Evolutionary conservation across 2,329 filamentous ascomycete genomes (phyloP).

Genomic region (Periconia sp.): DNA sequence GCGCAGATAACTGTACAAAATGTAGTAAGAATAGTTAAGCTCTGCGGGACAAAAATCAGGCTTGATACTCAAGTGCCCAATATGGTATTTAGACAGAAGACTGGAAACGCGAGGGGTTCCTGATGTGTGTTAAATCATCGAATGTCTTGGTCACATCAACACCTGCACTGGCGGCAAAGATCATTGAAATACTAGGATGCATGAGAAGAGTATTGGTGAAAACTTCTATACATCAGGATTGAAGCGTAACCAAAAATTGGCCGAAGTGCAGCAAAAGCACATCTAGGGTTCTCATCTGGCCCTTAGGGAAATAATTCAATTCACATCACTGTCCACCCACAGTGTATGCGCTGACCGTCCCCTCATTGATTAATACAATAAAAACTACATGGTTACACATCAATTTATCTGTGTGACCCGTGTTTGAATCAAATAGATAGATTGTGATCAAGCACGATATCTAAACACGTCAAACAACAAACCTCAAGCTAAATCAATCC

Average conservation of each 20-base stretch:
- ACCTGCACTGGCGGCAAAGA: slow-evolving; percentile 59
- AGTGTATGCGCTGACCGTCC: slow-evolving; percentile 10
- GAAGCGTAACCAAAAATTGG: slow-evolving; percentile 15
- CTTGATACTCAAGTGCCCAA: slow-evolving; percentile 55
- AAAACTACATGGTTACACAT: not conserved
- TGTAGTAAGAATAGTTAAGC: slow-evolving; percentile 50
- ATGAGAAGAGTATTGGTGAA: slow-evolving; percentile 56
- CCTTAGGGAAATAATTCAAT: slow-evolving; percentile 12
- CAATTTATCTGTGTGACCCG: not conserved
- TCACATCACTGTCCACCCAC: slow-evolving; percentile 12
- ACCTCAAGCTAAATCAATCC: too few species aligned
- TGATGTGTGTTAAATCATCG: slow-evolving; percentile 57
- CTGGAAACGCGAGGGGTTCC: slow-evolving; percentile 57
- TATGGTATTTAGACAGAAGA: slow-evolving; percentile 57
- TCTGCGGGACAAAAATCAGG: slow-evolving; percentile 50
- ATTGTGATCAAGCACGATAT: not conserved
- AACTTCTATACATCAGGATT: slow-evolving; percentile 54
- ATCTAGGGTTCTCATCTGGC: slow-evolving; percentile 17
- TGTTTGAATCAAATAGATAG: not conserved
- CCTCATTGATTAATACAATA: not conserved
- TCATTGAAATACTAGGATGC: slow-evolving; percentile 57
- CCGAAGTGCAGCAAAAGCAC: slow-evolving; percentile 24
- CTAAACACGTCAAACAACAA: not conserved
- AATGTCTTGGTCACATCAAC: slow-evolving; percentile 57
- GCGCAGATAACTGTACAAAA: slow-evolving; percentile 55